phyloP scores from a whole-genome alignment of 2,329 filamentous ascomycete genomes.

The Pestalotiopsis sp. region DNA sequence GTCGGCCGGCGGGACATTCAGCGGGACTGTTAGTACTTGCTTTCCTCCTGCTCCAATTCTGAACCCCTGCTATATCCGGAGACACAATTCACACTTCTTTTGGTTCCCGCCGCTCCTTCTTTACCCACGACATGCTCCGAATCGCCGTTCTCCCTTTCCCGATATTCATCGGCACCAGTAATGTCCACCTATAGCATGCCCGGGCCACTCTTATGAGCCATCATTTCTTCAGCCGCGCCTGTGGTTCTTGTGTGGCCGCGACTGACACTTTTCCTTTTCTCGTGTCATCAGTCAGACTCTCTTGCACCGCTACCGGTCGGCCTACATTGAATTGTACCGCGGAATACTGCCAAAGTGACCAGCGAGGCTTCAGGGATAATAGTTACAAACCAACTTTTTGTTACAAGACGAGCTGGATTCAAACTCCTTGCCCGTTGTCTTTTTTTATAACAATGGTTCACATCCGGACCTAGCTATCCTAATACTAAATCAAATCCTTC shows the following conservation, averaged over 20 bases:
- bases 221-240: not conserved
- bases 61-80: not conserved
- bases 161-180: not conserved
- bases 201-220: too few species aligned
- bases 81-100: not conserved
- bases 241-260: not conserved
- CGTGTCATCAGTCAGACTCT: not conserved
- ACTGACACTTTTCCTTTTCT: not conserved
- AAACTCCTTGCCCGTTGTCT: too few species aligned
- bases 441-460: too few species aligned
- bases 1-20: not conserved
- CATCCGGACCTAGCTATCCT: too few species aligned
- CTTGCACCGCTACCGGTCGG: not conserved
- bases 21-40: not conserved
- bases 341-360: too few species aligned
- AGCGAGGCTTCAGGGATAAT: too few species aligned
- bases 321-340: too few species aligned
- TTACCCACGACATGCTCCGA: not conserved
- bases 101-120: not conserved
- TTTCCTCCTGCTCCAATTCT: not conserved
- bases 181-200: not conserved
- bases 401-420: too few species aligned
- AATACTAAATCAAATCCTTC: too few species aligned
- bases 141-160: not conserved
- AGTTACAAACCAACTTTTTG: too few species aligned